Percentiles rank a stretch among this genome's conserved stretches.
phyloP scores from a whole-genome alignment of 768 basidiomycete genomes.

The Leccinellum rugosiceps region DNA sequence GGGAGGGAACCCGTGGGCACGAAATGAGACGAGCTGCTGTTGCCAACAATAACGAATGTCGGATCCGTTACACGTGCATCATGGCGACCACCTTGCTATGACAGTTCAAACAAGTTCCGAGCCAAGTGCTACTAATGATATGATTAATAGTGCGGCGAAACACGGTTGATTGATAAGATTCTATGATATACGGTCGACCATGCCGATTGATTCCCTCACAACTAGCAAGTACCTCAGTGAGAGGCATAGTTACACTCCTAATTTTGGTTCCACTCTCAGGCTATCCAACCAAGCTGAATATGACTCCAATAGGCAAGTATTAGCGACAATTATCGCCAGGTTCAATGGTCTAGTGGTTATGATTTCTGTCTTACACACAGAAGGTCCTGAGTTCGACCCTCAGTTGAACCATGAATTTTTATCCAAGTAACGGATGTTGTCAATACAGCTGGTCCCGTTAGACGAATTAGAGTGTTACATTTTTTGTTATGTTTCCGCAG shows the following conservation, averaged over 20 bases:
- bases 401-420: constrained; percentile 43
- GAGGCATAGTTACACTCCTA: too few species aligned
- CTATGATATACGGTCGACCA: too few species aligned
- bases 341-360: constrained; percentile 62
- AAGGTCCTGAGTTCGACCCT: constrained; percentile 40
- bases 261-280: not conserved
- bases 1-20: not conserved
- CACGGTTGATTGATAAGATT: too few species aligned
- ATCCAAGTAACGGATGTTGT: too few species aligned
- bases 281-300: too few species aligned
- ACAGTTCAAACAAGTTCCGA: not conserved
- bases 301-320: too few species aligned
- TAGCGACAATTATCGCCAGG: constrained; percentile 6
- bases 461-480: too few species aligned
- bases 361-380: constrained; percentile 51
- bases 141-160: too few species aligned
- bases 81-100: not conserved
- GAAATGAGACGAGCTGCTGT: not conserved
- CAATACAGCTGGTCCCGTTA: too few species aligned
- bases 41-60: constrained; percentile 7
- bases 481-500: too few species aligned
- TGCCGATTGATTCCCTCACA: not conserved
- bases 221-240: too few species aligned
- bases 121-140: too few species aligned
- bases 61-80: constrained; percentile 17